Evolutionary conservation across 345 rosid species (phyloP), one percentile per base, ranked within the genome.

Genomic region (Euphorbia peplus): DNA sequence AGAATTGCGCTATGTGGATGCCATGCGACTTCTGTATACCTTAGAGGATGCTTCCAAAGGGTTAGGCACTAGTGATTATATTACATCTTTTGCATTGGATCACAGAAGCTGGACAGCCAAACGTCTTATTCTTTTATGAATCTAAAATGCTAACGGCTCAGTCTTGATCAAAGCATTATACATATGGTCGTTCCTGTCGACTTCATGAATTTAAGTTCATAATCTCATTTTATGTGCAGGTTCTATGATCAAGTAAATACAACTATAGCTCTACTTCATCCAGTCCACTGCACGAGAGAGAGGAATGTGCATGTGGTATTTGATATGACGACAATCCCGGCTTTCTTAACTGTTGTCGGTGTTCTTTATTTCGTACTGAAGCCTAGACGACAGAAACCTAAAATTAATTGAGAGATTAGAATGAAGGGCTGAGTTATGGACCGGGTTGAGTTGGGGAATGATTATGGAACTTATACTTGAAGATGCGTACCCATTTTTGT

Each of bases 331-430:
- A 92, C 98, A 25, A 62, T 92, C 66, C 97, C 99, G 4, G 98
- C 98, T 16, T 83, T 95, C 73, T n/a, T 90, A 48, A 47, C 82
- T 65, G 97, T 91, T 68, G 30, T 74, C 2, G 87, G 79, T 19
- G 73, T 88, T 75, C 84, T 92, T 24, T 88, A 78, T 78, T 2
- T 85, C 24, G 83, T 86, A 71, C 78, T 95, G 46, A 95, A 81
- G 83, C 98, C 99, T 16, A 83, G 89, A 70, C 85, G 88, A 64
- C 76, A 89, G 5, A 95, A 95, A 82, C 99, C 99, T 22, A 95
- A 95, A 71, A 92, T 95, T 77, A 95, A 95, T 77, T 95, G 76
- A 86, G 76, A 86, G 56, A 52, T 52, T 53, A 53, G 69, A 57
- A 65, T 12, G 18, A 3, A 44, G 50, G 50, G 14, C 3, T 1